Evolutionary conservation across 257 asterid genomes (phyloP), one percentile per base, ranked within the genome.

Genomic region (Cordia subcordata): DNA sequence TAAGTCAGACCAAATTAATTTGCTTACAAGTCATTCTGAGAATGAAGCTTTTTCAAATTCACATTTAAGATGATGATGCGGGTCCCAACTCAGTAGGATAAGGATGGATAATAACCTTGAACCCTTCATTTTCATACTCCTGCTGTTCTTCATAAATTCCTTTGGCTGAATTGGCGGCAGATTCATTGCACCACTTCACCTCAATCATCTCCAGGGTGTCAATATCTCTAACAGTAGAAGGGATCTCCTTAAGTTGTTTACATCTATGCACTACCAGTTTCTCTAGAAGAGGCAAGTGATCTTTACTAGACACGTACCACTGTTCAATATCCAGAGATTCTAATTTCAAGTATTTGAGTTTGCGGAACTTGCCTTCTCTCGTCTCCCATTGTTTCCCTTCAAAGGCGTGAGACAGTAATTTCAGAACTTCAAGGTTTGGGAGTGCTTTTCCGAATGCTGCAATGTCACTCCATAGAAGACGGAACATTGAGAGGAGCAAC

Each of bases 221-320:
- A 42, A 53, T 65, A 13, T 71, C 10, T 3, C 52, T 20, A 1
- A 71, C 45, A 15, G 22, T 39, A 39, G 15, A 17, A 42, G 72
- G 72, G 32, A 71, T 53, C 60, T 38, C 56, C 9, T 37, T 17
- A 59, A 60, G 46, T 0, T 50, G 35, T 16, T 11, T 0, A 50
- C 68, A 65, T 22, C 20, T 14, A 5, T 0, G 9, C 58, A 71
- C 27, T 13, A 51, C 58, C 53, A 66, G 19, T 1, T 32, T 42
- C 22, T 72, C 58, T 27, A 70, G 76, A 33, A 11, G 4, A 1
- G 64, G 71, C 23, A 70, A 66, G 54, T 65, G 55, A 38, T 42
- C 47, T 42, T 61, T 58, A 16, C 40, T 51, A 4, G 60, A 49
- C 10, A 35, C 23, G 6, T 49, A 61, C 69, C 65, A 72, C 0